Evolutionary conservation across 2,329 filamentous ascomycete species (phyloP).

Genomic region (Uncinocarpus reesii): DNA sequence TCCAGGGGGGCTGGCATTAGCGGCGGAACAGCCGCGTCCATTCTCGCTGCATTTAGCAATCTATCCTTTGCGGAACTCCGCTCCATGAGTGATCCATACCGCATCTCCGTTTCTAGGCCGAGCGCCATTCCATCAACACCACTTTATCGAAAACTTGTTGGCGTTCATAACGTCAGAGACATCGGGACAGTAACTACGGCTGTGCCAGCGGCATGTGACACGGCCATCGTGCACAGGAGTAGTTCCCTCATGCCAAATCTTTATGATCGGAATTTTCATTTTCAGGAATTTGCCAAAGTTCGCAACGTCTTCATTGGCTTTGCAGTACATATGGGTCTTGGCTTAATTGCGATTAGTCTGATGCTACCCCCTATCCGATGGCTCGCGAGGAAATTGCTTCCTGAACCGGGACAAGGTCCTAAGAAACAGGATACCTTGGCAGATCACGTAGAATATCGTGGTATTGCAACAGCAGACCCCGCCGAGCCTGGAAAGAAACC

Average conservation of each 20-base stretch:
- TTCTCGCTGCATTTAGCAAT: conserved; percentile 47
- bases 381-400: conserved; percentile 39
- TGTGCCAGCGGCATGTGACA: conserved; percentile 44
- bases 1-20: conserved; percentile 33
- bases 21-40: conserved; percentile 56
- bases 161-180: conserved; percentile 45
- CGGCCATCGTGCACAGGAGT: conserved; percentile 49
- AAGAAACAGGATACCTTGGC: conserved; percentile 33
- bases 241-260: conserved; percentile 49
- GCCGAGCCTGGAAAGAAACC: conserved; percentile 17
- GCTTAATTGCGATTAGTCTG: conserved; percentile 39
- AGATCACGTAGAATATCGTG: conserved; percentile 36
- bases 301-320: conserved; percentile 41
- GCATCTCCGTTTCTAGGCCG: conserved; percentile 32
- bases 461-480: conserved; percentile 36
- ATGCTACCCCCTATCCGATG: conserved; percentile 45
- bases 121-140: conserved; percentile 19
- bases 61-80: conserved; percentile 39
- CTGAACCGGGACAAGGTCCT: conserved; percentile 44
- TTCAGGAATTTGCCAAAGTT: conserved; percentile 47
- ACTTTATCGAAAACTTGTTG: conserved; percentile 33
- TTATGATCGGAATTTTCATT: conserved; percentile 50
- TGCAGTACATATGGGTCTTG: conserved; percentile 41
- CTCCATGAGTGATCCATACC: conserved; percentile 41
- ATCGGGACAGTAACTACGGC: conserved; percentile 50